Evolutionary conservation across 208 protist genomes (phyloP), one percentile per base, ranked within the genome.

Genomic region (Polymyxa betae): DNA sequence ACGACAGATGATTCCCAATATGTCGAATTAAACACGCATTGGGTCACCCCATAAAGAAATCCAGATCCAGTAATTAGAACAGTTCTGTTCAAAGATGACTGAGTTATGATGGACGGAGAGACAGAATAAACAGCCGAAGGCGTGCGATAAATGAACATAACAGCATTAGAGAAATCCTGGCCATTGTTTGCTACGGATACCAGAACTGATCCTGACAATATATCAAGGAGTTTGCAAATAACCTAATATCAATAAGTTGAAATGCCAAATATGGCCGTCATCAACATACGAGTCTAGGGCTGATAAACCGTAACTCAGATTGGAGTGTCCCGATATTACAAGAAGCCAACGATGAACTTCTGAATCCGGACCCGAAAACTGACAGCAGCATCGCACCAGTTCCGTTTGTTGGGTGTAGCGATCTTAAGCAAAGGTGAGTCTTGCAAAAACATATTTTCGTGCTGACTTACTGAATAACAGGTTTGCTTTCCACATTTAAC

Each of bases 11-110:
- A 82, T 43, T 40, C 35, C 72, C 72, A 82, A 20, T 38, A 16
- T 43, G 72, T 82, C n/a, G 35, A 35, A n/a, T 82, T 82, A n/a
- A 82, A 82, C 5, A 82, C 72, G 40, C 72, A 82, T 82, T 82
- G 72, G 16, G 72, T 82, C 10, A 45, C n/a, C 16, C 72, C n/a
- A 12, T 5, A n/a, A 35, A 82, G 16, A 43, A 82, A 82, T 20
- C 40, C 40, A 12, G 35, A 35, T 12, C 72, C 72, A 5, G n/a
- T 38, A 20, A 82, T 43, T 35, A 40, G 16, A 12, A 82, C n/a
- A 43, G n/a, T 82, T n/a, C 72, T 35, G 72, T 82, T 82, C 5
- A 5, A 5, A 35, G 72, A 82, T 66, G 20, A 29, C 10, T 38
- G 10, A 43, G 35, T 20, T 82, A 82, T 35, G 16, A 38, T 5